Evolutionary conservation across 371 early-diverging fungal genomes (phyloP).

Genomic region (Nematocida ironsii): DNA sequence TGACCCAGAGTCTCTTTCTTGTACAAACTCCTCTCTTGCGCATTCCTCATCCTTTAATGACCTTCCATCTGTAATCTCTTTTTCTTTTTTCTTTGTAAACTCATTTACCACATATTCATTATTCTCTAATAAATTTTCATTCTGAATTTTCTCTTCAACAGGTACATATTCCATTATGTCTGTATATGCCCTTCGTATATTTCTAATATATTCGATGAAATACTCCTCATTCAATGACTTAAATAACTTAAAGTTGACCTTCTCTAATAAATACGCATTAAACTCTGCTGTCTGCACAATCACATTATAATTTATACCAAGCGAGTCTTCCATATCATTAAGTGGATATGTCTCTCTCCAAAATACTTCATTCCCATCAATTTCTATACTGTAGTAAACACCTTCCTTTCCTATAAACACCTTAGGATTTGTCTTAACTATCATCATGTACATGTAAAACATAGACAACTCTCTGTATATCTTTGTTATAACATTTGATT

Average conservation of each 20-base stretch:
- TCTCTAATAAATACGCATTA: conserved; percentile 47
- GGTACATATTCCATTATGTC: neutral
- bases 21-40: conserved; percentile 11
- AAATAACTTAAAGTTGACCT: conserved; percentile 52
- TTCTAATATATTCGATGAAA: conserved; percentile 2
- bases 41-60: conserved; percentile 3
- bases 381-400: conserved; percentile 17
- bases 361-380: conserved; percentile 39
- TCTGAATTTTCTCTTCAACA: neutral
- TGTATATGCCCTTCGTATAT: neutral
- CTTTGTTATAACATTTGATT: conserved; percentile 23
- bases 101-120: neutral
- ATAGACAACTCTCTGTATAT: conserved; percentile 37
- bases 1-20: neutral
- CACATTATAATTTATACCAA: conserved; percentile 46
- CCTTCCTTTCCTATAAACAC: conserved; percentile 23
- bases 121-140: neutral
- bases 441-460: conserved; percentile 41
- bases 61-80: neutral
- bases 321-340: conserved; percentile 23
- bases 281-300: conserved; percentile 37
- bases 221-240: neutral
- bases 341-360: conserved; percentile 51
- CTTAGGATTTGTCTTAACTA: neutral
- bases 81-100: neutral